Evolutionary conservation across 495 filamentous ascomycete genomes (phyloP), one percentile per base, ranked within the genome.

Genomic region (Jackrogersella minutella): DNA sequence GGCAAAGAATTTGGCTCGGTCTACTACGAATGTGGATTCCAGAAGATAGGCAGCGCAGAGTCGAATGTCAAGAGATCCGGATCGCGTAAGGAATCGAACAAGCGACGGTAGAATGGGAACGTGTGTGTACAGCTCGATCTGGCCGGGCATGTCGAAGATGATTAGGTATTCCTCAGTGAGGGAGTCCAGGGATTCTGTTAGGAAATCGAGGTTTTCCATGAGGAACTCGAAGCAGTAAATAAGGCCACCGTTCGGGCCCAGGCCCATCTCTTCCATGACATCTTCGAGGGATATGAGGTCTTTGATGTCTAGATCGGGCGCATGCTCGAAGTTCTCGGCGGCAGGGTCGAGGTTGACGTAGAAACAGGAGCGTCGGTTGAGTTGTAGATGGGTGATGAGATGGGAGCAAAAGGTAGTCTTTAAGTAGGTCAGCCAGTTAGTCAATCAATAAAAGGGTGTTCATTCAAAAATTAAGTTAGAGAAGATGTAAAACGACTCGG

Each of bases 331-430:
- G 39, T 88, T 85, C 76, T 97, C 93, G 68, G 95, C 95, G 58
- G 95, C 95, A 9, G 95, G 95, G 77, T 99, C 95, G 64, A 99
- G 91, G 80, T 99, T 99, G 64, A 99, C 89, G 80, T 99, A 99
- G 84, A 93, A 96, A 76, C 82, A 81, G 56, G 93, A 96, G 0
- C 95, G 91, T 43, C 90, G 91, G 71, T 92, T 93, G 63, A 90
- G 89, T 68, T 91, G 89, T 17, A 97, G 88, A 72, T 99, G 92
- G 17, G 93, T 90, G 78, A 98, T 97, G 63, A 97, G 81, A 43
- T 93, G 88, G 52, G 91, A 88, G 84, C 93, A 97, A 77, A 98
- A 98, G 39, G 94, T 99, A 31, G 94, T 93, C 87, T 93, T 67
- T 22, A 33, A n/a, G 53, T 11, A n/a, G 37, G 43, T 67, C 52